These are phyloP conservation scores for Barnettozyma sucrosica DNA, from an alignment of 805 yeast species.

Conservation along the genomic window DNA sequence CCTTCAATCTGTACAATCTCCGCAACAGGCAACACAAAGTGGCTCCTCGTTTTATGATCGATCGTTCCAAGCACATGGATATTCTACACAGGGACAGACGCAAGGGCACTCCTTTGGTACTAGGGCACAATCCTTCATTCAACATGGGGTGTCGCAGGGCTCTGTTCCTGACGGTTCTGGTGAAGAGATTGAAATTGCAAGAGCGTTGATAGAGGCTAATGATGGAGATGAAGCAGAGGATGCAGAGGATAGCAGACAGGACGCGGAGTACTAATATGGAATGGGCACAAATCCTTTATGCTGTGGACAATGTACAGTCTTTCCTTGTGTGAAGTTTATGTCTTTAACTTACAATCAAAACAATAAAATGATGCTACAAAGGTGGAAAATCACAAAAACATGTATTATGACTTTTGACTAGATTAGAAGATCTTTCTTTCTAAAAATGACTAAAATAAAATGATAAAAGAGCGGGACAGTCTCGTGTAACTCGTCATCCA, in stretches of 20 bases:
- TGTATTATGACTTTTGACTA: neutral
- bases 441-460: neutral
- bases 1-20: slow-evolving; percentile 1
- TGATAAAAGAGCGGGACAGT: neutral
- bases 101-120: neutral
- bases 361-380: no score
- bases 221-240: slow-evolving; percentile 15
- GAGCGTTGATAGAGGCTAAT: slow-evolving; percentile 57
- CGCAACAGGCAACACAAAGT: neutral
- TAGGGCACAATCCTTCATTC: neutral
- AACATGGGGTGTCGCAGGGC: neutral
- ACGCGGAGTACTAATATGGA: neutral
- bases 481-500: neutral
- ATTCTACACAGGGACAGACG: neutral
- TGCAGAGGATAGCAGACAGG: slow-evolving; percentile 5
- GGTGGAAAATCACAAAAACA: neutral
- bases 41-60: neutral
- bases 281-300: no score
- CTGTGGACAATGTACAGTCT: no score
- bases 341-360: no score
- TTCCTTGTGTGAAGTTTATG: no score
- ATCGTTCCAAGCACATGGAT: neutral
- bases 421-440: neutral
- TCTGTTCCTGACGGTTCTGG: slow-evolving; percentile 32
- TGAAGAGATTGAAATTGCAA: slow-evolving; percentile 58